phyloP scores from a whole-genome alignment of 192 early-diverging fungal genomes.

The Lobosporangium transversale region DNA sequence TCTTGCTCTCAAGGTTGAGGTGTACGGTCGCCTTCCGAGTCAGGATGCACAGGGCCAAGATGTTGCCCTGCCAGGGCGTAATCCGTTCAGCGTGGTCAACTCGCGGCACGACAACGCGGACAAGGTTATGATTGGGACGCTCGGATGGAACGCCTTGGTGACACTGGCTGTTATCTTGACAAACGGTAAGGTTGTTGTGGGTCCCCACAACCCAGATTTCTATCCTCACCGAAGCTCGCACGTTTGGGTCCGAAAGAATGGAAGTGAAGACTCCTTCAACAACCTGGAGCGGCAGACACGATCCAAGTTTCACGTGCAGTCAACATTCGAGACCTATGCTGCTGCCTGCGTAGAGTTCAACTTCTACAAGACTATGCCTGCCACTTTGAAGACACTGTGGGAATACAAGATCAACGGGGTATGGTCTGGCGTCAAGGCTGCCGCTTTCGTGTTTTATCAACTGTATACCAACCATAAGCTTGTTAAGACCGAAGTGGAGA shows the following conservation, averaged over 20 bases:
- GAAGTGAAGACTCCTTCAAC: constrained; percentile 3
- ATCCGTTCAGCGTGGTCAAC: constrained; percentile 18
- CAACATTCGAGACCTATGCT: constrained; percentile 16
- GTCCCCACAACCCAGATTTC: background rate
- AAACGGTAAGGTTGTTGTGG: background rate
- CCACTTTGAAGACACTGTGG: constrained; percentile 26
- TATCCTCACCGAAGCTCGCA: background rate
- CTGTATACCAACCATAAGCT: constrained; percentile 13
- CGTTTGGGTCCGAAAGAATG: constrained; percentile 1
- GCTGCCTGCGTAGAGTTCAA: constrained; percentile 16
- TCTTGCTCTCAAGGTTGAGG: constrained; percentile 19
- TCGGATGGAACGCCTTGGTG: background rate
- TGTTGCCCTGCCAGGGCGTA: constrained; percentile 16
- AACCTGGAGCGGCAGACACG: background rate
- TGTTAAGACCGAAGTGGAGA: constrained; percentile 13
- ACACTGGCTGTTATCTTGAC: background rate
- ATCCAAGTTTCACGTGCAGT: background rate
- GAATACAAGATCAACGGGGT: constrained; percentile 19
- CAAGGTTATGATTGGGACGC: constrained; percentile 23
- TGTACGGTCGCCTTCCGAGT: constrained; percentile 9
- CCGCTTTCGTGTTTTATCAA: constrained; percentile 28
- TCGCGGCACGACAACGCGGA: constrained; percentile 1
- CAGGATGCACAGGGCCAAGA: constrained; percentile 22
- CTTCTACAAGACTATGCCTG: constrained; percentile 21
- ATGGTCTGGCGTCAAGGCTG: constrained; percentile 35